Conservation (phyloP, 169 alveolate genomes). For the Plasmodium adleri region DNA sequence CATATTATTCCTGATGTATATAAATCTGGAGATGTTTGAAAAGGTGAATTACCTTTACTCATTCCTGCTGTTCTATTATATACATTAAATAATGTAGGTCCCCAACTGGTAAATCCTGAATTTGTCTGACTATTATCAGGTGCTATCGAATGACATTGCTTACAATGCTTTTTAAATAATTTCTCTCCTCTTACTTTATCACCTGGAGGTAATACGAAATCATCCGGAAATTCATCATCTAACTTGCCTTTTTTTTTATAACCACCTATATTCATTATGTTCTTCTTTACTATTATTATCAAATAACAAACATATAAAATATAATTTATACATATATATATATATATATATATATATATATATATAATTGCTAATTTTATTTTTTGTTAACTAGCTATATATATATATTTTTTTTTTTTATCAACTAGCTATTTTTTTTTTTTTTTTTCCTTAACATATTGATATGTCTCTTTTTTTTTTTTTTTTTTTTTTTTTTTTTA, state of each 20-base stretch:
- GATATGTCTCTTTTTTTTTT: background rate
- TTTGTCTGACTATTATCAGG: conserved; percentile 87
- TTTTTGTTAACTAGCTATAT: background rate
- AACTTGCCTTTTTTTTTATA: conserved; percentile 72
- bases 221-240: conserved; percentile 76
- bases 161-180: conserved; percentile 88
- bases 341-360: background rate
- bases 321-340: background rate
- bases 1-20: conserved; percentile 85
- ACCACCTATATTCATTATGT: conserved; percentile 23
- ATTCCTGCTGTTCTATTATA: conserved; percentile 88
- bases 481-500: background rate
- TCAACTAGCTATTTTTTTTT: background rate
- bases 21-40: conserved; percentile 83
- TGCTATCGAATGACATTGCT: conserved; percentile 89
- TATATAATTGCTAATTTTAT: background rate
- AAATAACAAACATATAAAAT: background rate
- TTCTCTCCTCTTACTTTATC: conserved; percentile 86
- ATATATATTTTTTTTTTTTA: background rate
- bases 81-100: conserved; percentile 89
- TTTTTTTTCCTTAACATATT: conserved; percentile 1
- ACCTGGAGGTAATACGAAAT: conserved; percentile 86
- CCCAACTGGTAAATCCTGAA: conserved; percentile 86
- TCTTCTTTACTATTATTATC: no score
- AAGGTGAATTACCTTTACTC: conserved; percentile 78